Evolutionary conservation across 2,329 filamentous ascomycete genomes (phyloP).

Genomic region (Akanthomyces uredinophilus): DNA sequence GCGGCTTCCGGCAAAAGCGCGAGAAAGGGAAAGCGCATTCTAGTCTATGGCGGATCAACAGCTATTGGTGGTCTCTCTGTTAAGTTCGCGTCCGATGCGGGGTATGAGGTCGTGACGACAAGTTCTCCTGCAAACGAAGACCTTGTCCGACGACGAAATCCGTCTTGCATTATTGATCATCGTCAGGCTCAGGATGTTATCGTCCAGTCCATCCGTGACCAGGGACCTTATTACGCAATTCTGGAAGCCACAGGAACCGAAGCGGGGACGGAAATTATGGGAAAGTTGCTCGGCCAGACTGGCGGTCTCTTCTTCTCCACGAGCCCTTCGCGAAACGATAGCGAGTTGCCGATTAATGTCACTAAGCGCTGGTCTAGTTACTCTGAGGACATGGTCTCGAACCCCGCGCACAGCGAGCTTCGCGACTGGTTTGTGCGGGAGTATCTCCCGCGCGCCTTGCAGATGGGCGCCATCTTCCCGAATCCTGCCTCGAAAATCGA

Average conservation of each 20-base stretch:
- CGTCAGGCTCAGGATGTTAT: neutral
- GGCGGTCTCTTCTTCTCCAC: neutral
- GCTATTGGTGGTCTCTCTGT: neutral
- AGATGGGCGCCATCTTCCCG: neutral
- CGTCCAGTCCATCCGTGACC: neutral
- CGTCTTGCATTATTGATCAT: neutral
- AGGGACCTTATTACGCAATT: neutral
- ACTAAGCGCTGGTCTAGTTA: neutral
- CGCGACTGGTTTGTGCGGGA: neutral
- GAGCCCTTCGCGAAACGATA: neutral
- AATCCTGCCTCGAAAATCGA: neutral
- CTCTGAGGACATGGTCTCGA: neutral
- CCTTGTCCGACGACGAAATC: neutral
- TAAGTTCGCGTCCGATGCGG: neutral
- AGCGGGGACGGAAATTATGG: neutral
- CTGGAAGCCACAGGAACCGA: neutral
- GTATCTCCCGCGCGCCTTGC: neutral
- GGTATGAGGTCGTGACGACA: neutral
- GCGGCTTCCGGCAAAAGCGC: neutral
- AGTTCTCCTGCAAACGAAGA: neutral
- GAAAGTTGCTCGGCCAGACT: neutral
- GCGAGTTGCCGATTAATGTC: neutral
- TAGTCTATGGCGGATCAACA: neutral
- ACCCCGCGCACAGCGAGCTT: neutral
- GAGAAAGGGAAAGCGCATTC: neutral